These are phyloP conservation scores for Sclerotinia minor DNA, from an alignment of 2,329 filamentous ascomycete species.

Conservation along the genomic window DNA sequence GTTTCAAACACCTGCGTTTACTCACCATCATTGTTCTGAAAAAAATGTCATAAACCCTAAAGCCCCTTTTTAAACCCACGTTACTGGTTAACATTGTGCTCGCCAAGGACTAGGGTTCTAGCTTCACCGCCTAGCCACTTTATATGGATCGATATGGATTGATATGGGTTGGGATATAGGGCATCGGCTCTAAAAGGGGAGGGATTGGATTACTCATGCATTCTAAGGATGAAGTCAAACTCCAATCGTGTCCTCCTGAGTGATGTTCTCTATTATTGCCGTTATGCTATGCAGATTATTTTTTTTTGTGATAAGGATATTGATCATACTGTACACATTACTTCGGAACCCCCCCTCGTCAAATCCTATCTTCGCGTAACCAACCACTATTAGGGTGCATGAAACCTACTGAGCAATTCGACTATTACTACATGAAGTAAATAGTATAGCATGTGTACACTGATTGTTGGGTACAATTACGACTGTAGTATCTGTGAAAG, in stretches of 20 bases:
- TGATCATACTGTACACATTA: neutral
- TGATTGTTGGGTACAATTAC: slow-evolving; percentile 5
- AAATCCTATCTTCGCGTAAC: slow-evolving; percentile 17
- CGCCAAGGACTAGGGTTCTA: slow-evolving; percentile 1
- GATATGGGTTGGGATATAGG: neutral
- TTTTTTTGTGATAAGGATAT: slow-evolving; percentile 5
- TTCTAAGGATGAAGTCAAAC: neutral
- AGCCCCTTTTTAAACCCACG: slow-evolving; percentile 1
- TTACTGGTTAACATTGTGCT: neutral
- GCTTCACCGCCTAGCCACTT: slow-evolving; percentile 14
- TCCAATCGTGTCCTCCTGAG: neutral
- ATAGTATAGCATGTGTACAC: neutral
- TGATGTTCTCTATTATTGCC: neutral
- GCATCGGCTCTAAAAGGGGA: neutral
- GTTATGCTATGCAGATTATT: slow-evolving; percentile 1
- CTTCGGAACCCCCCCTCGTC: neutral
- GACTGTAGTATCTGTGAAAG: neutral
- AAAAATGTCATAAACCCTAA: slow-evolving; percentile 3
- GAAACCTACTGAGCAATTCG: neutral
- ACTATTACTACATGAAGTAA: neutral
- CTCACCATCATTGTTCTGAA: neutral
- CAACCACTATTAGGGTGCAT: neutral
- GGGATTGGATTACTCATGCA: slow-evolving; percentile 14
- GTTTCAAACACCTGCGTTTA: slow-evolving; percentile 3
- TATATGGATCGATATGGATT: neutral